Evolutionary conservation across 1,284 basidiomycete species (phyloP), one percentile per base, ranked within the genome.

Genomic region (Inonotus hispidus): DNA sequence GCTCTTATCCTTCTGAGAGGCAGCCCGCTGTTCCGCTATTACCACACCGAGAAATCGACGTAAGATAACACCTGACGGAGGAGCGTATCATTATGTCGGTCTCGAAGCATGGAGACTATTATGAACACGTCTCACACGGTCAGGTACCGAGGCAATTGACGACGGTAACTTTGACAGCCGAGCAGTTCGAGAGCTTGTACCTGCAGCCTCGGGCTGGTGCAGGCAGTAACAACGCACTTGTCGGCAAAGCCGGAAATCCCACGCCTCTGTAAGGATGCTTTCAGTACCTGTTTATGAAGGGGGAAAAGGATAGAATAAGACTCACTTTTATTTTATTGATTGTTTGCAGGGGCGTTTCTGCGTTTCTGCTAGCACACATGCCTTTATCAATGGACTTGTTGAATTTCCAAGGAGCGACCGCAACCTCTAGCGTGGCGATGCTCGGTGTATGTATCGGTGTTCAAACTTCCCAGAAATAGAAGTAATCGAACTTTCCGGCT

Each of bases 111-210:
- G 49, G 27, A 21, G 54, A 61, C 43, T 56, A 50, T 52, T 56
- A 50, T 53, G 58, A 63, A 46, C 58, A 61, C 38, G 37, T 60
- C 50, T 29, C 46, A n/a, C 62, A 63, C 35, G 56, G 56, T 32
- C 53, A 62, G 21, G 25, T 49, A 52, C 49, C 53, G 14, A 52
- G 60, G 23, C 54, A 62, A 29, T 55, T 67, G 61, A 66, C 65
- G 43, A 64, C 65, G 13, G 63, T 67, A 16, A 67, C 66, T 19
- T 65, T 67, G 19, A 63, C 66, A 11, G 56, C 63, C 27, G 61
- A 64, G 57, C 66, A 67, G 38, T 67, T 67, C 58, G 66, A 67
- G 52, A 58, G 59, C 47, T 52, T 67, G 38, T 67, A 67, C 46
- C 57, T 67, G 13, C 65, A 66, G 49, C 66, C 66, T 29, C 56